phyloP scores from a whole-genome alignment of 140 eudicot genomes.

The Stevia rebaudiana region DNA sequence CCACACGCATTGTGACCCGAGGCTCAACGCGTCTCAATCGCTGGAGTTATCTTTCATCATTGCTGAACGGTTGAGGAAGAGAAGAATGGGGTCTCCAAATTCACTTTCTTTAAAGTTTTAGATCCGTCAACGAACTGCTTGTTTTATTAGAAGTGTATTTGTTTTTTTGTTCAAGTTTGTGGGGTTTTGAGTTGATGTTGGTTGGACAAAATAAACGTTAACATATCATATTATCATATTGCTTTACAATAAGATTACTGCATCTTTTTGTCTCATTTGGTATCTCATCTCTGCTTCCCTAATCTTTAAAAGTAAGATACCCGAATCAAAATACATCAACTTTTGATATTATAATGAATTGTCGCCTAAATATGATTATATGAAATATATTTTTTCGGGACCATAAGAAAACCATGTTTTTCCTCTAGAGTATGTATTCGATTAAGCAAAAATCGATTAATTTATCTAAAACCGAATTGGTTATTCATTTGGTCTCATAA shows the following conservation, averaged over 20 bases:
- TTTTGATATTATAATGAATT: no score
- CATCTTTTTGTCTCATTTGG: background rate
- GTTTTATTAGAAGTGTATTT: background rate
- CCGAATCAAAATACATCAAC: no score
- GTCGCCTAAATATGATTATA: no score
- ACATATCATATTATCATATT: background rate
- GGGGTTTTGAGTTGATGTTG: background rate
- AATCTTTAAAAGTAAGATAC: background rate
- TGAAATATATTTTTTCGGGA: no score
- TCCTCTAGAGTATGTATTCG: no score
- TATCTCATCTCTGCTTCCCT: background rate
- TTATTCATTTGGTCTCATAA: no score
- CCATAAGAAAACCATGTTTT: no score
- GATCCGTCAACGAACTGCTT: background rate
- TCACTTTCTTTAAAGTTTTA: constrained; percentile 14
- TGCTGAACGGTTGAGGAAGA: constrained; percentile 51
- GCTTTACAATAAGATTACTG: background rate
- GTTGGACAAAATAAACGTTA: background rate
- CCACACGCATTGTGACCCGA: constrained; percentile 72
- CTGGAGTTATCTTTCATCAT: constrained; percentile 57
- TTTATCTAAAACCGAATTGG: no score
- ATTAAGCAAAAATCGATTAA: no score
- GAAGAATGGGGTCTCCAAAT: constrained; percentile 41
- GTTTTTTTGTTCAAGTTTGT: background rate
- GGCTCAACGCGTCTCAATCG: constrained; percentile 65